Base-by-base conservation (phyloP, 148 eudicot genomes). In the Vaccinium corymbosum region DNA sequence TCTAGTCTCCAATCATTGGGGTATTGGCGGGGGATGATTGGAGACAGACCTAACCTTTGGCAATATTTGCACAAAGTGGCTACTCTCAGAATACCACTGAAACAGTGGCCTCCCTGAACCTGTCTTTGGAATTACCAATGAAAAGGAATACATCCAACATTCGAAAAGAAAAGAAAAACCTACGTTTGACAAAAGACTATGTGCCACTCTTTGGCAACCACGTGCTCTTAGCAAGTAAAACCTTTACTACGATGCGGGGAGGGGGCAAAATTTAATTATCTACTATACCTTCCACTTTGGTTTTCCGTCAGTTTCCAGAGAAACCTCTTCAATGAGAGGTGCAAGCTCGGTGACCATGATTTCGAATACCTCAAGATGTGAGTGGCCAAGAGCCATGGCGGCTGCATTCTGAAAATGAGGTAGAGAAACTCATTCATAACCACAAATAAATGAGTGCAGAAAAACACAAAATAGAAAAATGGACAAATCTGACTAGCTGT, bases 311-410 rank as follows among this genome's bases (percentile, higher is more conserved):
- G 97, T 90, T 90, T 97, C 99, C 59, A 89, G 87, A 81, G 99
- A 95, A 62, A 91, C 88, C 82, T 97, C 99, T 61, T 97, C 97
- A 76, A 97, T 90, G 85, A 97, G 95, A 38, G 97, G 89, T 38
- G 98, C 88, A 89, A 97, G 99, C 88, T 95, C 99, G 25, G 94
- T 86, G 86, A 97, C 94, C 99, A 97, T 93, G 85, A 91, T 87
- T 88, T 97, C 99, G 85, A 94, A 92, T 74, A 94, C 93, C 91
- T 94, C 98, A 82, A 94, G 90, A 89, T 97, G 99, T 53, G 98
- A 95, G 87, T 95, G 98, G 62, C 99, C 99, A 83, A 97, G 99
- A 81, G 99, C 97, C 99, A 95, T 92, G n/a, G 98, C 93, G 78
- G 98, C 99, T 76, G 93, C 93, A 89, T 94, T 94, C 99, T 97